Evolutionary conservation across 2,329 filamentous ascomycete genomes (phyloP).

Genomic region (Xylariaceae sp.): DNA sequence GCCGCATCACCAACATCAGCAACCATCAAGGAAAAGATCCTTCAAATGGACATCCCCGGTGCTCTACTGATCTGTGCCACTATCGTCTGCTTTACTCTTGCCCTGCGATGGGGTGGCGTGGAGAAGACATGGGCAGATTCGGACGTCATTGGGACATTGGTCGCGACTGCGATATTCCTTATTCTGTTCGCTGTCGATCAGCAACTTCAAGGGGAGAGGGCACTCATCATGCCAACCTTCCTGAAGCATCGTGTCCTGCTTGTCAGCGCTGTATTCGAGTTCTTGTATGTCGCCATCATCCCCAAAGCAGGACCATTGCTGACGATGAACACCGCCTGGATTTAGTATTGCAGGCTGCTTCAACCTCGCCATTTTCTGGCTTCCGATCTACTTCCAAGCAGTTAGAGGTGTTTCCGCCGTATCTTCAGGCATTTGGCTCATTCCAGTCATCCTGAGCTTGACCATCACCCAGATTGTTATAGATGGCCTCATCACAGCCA

Average conservation of each 20-base stretch:
- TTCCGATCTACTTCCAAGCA: conserved; percentile 45
- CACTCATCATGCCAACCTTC: conserved; percentile 10
- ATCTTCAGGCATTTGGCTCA: conserved; percentile 34
- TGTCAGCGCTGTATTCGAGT: not conserved
- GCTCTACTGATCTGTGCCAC: conserved; percentile 9
- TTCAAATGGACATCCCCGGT: conserved; percentile 10
- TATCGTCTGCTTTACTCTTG: conserved; percentile 36
- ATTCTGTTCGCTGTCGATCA: conserved; percentile 17
- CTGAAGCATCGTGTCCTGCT: conserved; percentile 3
- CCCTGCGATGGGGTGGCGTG: conserved; percentile 33
- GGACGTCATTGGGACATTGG: conserved; percentile 27
- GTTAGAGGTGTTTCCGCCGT: conserved; percentile 36
- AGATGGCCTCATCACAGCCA: conserved; percentile 30
- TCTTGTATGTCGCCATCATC: no score
- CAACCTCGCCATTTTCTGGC: no score
- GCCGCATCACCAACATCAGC: not conserved
- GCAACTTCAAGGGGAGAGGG: conserved; percentile 11
- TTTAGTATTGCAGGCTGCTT: no score
- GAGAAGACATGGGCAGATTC: conserved; percentile 26
- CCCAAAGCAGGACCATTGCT: no score
- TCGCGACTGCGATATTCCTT: conserved; percentile 23
- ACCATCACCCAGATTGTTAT: conserved; percentile 31
- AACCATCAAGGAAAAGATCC: conserved; percentile 4
- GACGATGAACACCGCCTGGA: no score
- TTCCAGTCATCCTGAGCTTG: conserved; percentile 35